Evolutionary conservation across 805 yeast species (phyloP).

Genomic region (Suhomyces sp.): DNA sequence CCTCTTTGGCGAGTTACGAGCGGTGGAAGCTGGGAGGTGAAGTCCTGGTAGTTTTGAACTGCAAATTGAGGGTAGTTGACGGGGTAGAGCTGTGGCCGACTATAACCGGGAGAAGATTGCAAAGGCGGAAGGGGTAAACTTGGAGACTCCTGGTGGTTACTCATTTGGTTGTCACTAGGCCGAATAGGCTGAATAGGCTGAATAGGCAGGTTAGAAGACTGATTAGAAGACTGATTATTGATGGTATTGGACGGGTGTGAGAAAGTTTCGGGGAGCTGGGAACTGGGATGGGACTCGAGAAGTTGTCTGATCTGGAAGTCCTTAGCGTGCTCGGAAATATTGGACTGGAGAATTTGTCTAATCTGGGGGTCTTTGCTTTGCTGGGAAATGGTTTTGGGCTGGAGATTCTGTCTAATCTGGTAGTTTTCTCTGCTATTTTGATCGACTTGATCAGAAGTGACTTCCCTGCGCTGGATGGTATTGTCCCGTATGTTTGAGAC

Average conservation of each 20-base stretch:
- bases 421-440: neutral
- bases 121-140: neutral
- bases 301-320: no score
- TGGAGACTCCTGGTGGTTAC: neutral
- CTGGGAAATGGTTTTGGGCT: neutral
- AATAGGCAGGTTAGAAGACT: neutral
- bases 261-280: no score
- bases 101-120: neutral
- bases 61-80: neutral
- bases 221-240: neutral
- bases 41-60: neutral
- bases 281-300: no score
- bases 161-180: neutral
- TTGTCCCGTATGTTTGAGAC: neutral
- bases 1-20: neutral
- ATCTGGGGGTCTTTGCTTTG: no score
- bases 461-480: neutral
- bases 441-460: neutral
- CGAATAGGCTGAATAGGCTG: neutral
- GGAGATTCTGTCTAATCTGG: neutral
- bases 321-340: no score
- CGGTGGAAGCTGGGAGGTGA: neutral
- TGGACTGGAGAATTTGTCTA: no score
- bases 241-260: neutral
- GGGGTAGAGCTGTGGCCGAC: neutral